A percentile compares a stretch with the other conserved stretches of the same genome.
Evolutionary conservation across 1,284 basidiomycete genomes (phyloP).

Genomic region (Peniophora sp.): DNA sequence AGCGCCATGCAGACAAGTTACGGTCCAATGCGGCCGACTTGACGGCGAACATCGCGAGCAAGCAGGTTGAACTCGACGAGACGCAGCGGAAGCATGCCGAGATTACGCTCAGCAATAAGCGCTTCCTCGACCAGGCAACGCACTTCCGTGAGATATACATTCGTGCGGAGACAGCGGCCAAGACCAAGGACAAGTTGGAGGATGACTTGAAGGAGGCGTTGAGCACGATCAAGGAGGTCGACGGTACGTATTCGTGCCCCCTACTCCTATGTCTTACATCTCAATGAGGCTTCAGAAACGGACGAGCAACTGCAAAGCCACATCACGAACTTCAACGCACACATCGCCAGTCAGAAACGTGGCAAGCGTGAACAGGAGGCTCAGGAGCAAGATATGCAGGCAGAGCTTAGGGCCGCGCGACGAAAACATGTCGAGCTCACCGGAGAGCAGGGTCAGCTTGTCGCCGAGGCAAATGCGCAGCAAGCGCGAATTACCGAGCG

Average conservation of each 20-base stretch:
- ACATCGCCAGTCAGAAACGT: slow-evolving; percentile 48
- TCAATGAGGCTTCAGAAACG: slow-evolving; percentile 43
- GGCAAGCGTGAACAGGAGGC: slow-evolving; percentile 39
- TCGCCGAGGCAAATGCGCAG: slow-evolving; percentile 66
- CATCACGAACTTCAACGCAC: slow-evolving; percentile 64
- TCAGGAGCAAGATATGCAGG: slow-evolving; percentile 55
- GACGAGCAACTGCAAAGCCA: slow-evolving; percentile 71
- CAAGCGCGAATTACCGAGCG: slow-evolving; percentile 66
- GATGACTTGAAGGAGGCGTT: slow-evolving; percentile 57
- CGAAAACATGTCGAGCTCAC: slow-evolving; percentile 48
- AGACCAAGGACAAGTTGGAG: slow-evolving; percentile 49
- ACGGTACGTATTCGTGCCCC: slow-evolving; percentile 38
- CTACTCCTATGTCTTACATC: slow-evolving; percentile 2
- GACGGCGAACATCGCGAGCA: slow-evolving; percentile 54
- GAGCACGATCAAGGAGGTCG: slow-evolving; percentile 64
- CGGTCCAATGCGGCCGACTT: slow-evolving; percentile 62
- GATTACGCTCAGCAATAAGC: slow-evolving; percentile 69
- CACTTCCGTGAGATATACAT: slow-evolving; percentile 83
- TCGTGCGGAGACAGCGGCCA: slow-evolving; percentile 61
- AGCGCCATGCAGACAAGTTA: slow-evolving; percentile 81
- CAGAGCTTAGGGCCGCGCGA: slow-evolving; percentile 47
- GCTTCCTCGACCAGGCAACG: slow-evolving; percentile 77
- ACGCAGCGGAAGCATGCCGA: slow-evolving; percentile 60
- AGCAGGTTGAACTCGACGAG: slow-evolving; percentile 71
- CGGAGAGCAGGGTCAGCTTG: slow-evolving; percentile 52